Evolutionary conservation across 2,329 filamentous ascomycete species (phyloP), one percentile per base, ranked within the genome.

Genomic region (Pestalotiopsis sp.): DNA sequence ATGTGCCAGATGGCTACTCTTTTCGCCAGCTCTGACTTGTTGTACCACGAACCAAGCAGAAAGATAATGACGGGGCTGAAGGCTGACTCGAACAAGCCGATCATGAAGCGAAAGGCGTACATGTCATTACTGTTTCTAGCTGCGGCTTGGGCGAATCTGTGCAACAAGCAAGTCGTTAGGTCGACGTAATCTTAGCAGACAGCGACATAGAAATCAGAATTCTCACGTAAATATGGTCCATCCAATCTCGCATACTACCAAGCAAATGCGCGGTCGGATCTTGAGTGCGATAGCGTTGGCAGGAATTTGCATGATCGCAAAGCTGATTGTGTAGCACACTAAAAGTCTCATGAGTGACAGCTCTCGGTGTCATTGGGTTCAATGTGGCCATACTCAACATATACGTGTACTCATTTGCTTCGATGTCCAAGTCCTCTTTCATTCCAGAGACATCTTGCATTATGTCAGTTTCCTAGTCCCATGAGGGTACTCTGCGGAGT

Each of bases 101-200:
- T 69, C 17, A 80, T 58, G 57, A 80, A 80, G 9, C 78, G 73
- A 66, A 79, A 76, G 5, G 74, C 78, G 31, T 78, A 78, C 40
- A 80, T 71, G 40, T 79, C 72, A 11, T 66, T 62, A 9, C 68
- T 66, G 38, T 67, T 75, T 9, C 67, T 62, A 52, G 74, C 69
- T 2, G 72, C 75, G 1, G 76, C 75, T 68, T 75, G 75, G 6
- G 73, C 73, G 60, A 79, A 77, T 7, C 77, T 80, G 59, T 74
- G 75, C 9, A 69, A 23, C 6, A 71, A 25, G 52, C 68, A 68
- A 27, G 14, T 2, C 14, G 45, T 52, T 52, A 52, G 45, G 2
- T 59, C 13, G 27, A 38, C 31, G 27, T 4, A 17, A 61, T 31
- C 12, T 17, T 38, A 2, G 9, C 56, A 58, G 20, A 12, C 17